These are phyloP conservation scores for Xanthoparmelia taractica DNA, from an alignment of 495 filamentous ascomycete species.

Conservation along the genomic window DNA sequence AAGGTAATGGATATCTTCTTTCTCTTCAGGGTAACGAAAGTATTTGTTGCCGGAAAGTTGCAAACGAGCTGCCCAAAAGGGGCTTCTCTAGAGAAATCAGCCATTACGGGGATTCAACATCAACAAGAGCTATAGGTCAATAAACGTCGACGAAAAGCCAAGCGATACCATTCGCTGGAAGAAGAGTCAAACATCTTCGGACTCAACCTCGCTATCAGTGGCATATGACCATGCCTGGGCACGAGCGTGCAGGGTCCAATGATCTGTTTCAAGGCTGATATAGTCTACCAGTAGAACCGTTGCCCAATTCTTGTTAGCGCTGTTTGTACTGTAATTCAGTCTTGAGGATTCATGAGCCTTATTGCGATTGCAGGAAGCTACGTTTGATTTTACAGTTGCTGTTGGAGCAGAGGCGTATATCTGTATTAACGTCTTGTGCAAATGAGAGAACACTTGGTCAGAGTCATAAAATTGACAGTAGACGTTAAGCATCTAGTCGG, in stretches of 20 bases:
- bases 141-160: neutral
- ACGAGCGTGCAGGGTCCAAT: neutral
- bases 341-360: neutral
- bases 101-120: constrained; percentile 6
- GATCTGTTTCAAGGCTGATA: neutral
- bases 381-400: neutral
- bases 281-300: neutral
- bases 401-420: neutral
- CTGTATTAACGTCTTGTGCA: neutral
- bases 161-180: neutral
- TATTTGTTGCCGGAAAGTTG: constrained; percentile 23
- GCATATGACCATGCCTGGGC: neutral
- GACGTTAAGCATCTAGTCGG: neutral
- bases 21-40: constrained; percentile 30
- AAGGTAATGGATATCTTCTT: constrained; percentile 21
- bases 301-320: neutral
- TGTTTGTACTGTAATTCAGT: neutral
- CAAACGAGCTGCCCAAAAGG: constrained; percentile 32
- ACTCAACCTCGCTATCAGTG: neutral
- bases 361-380: neutral
- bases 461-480: neutral
- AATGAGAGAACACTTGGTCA: neutral
- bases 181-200: neutral
- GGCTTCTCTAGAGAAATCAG: constrained; percentile 22
- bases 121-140: neutral